phyloP scores from a whole-genome alignment of 169 alveolate species.

The Plasmodium berghei region DNA sequence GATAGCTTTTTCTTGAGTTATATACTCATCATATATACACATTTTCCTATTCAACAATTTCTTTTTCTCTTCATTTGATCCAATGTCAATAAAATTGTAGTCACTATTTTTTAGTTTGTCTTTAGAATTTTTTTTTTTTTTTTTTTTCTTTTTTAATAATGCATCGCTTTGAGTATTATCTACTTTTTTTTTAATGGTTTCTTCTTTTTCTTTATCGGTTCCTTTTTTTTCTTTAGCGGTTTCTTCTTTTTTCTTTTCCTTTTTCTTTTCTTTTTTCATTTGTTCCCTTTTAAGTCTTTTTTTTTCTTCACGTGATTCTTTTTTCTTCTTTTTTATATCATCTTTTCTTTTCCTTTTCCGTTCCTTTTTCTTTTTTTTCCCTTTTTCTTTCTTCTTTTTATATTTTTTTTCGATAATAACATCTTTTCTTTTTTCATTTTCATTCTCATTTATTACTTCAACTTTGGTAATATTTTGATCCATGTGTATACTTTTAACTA shows the following conservation, averaged over 20 bases:
- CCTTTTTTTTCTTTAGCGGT: neutral
- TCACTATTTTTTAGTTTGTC: conserved; percentile 22
- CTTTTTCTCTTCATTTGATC: conserved; percentile 11
- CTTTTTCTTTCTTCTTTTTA: neutral
- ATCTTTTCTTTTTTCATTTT: neutral
- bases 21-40: conserved; percentile 57
- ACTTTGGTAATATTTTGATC: conserved; percentile 1
- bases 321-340: conserved; percentile 21
- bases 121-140: neutral
- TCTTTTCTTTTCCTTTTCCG: conserved; percentile 4
- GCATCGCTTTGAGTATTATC: neutral
- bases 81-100: conserved; percentile 43
- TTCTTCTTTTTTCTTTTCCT: neutral
- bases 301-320: neutral
- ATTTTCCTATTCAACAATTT: neutral
- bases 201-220: neutral
- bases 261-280: neutral
- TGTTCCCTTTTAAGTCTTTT: neutral
- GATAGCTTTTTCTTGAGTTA: conserved; percentile 74
- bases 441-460: neutral
- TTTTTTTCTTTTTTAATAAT: neutral
- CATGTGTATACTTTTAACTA: conserved; percentile 36
- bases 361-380: neutral
- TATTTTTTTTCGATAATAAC: neutral
- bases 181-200: neutral